Conservation (phyloP, 2,329 filamentous ascomycete species). For the Sporothrix pseudoabietina region DNA sequence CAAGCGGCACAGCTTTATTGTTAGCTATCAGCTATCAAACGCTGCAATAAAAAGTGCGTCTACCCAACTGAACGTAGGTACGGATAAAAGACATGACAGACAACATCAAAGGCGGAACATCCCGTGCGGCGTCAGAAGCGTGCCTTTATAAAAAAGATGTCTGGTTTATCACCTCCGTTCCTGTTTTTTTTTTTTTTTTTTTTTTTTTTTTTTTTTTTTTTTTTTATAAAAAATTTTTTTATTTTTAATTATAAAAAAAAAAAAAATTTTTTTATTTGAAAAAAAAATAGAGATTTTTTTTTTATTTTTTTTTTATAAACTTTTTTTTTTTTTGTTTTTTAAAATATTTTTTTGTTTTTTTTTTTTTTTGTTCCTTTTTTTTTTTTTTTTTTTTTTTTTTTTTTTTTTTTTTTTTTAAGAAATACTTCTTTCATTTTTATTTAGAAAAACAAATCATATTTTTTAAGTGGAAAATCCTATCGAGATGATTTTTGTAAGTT, state of each 20-base stretch:
- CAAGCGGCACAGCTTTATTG: background rate
- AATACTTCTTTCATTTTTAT: too few species aligned
- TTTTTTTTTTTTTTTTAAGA: too few species aligned
- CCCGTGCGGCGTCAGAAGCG: background rate
- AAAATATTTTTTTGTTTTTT: too few species aligned
- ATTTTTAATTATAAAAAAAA: background rate
- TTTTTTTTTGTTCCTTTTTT: too few species aligned
- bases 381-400: too few species aligned
- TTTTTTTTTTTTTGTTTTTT: too few species aligned
- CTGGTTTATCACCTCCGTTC: conserved; percentile 7
- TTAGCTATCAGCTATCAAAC: background rate
- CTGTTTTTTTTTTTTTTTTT: background rate
- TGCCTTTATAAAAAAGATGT: conserved; percentile 11
- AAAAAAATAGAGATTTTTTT: too few species aligned
- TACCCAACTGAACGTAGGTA: background rate
- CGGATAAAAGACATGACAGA: background rate
- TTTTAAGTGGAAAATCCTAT: too few species aligned
- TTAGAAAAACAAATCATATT: too few species aligned
- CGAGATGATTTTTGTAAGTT: too few species aligned
- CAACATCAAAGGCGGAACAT: background rate
- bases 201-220: background rate
- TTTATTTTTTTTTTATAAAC: too few species aligned
- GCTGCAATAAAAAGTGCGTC: background rate
- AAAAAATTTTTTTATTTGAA: too few species aligned
- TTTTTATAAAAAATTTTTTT: background rate